Evolutionary conservation across 805 yeast genomes (phyloP), one percentile per base, ranked within the genome.

Genomic region (Diddensiella transvaalensis): DNA sequence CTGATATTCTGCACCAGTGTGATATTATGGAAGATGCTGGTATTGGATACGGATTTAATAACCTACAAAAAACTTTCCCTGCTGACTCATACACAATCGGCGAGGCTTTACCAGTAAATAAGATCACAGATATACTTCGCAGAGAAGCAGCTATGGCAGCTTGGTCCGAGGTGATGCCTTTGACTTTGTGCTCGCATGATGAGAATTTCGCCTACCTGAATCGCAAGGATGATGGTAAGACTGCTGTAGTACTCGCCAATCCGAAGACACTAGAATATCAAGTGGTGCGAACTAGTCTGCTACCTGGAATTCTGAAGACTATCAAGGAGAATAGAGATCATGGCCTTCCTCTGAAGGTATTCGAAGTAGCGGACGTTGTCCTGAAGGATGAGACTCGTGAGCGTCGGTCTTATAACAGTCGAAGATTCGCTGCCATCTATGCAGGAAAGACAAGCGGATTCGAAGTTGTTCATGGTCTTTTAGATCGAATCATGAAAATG

Each of bases 11-110:
- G 62, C 99, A 93, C 69, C 95, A 88, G 66, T 91, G 98, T 76
- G 99, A 93, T 70, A 83, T 93, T 57, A 87, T 93, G 95, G 99
- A 93, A 70, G 99, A 93, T 68, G 96, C 91, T 42, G 99, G 96
- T 42, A 85, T 93, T 63, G 95, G 88, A 24, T 93, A 88, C 65
- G 99, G 99, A 49, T 93, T 85, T 76, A 85, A 90, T 71, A 88
- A 87, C 65, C 76, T 93, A 63, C 78, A 77, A 54, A 87, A 83
- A 70, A 82, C 93, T 44, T 87, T 93, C 62, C 78, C 88, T 56
- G 76, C 87, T 26, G 83, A 83, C 49, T 79, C 96, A 6, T 80
- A 85, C 55, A 74, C 79, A 47, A 83, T 87, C 53, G 96, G 95
- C 21, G 76, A 85, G 47, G 89, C 98, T 38, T 78, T 91, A 65